A percentile compares a stretch with the other conserved stretches of the same genome.
Conservation (phyloP, 2,329 filamentous ascomycete genomes). For the Mycosphaerella sp. region DNA sequence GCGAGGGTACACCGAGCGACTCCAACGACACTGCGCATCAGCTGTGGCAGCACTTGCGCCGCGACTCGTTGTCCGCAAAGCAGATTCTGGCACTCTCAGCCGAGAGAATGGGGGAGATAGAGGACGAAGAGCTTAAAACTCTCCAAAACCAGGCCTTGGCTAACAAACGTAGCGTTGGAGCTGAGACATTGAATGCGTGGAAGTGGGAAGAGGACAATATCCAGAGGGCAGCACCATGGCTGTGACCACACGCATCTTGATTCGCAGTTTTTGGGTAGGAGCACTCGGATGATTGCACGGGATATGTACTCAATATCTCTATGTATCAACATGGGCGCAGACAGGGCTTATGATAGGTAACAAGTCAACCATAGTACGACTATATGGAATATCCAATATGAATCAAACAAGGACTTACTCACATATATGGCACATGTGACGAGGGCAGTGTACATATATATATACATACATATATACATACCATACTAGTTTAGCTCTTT, state of each 20-base stretch:
- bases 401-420: too few species aligned
- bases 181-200: slow-evolving; percentile 37
- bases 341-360: too few species aligned
- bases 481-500: too few species aligned
- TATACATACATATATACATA: too few species aligned
- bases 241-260: slow-evolving; percentile 12
- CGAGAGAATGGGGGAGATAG: slow-evolving; percentile 23
- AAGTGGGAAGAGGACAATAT: slow-evolving; percentile 26
- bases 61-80: slow-evolving; percentile 26
- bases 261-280: background rate
- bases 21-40: slow-evolving; percentile 30
- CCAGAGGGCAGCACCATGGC: slow-evolving; percentile 25
- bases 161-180: slow-evolving; percentile 39
- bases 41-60: slow-evolving; percentile 38
- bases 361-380: too few species aligned
- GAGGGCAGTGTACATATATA: too few species aligned
- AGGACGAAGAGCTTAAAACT: slow-evolving; percentile 27
- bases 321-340: too few species aligned
- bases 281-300: background rate
- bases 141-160: slow-evolving; percentile 33
- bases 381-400: too few species aligned
- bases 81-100: slow-evolving; percentile 22
- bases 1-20: slow-evolving; percentile 8
- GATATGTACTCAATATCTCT: background rate
- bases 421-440: too few species aligned